These are phyloP conservation scores for Zopfochytrium polystomum DNA, from an alignment of 371 early-diverging fungal species.

Conservation along the genomic window DNA sequence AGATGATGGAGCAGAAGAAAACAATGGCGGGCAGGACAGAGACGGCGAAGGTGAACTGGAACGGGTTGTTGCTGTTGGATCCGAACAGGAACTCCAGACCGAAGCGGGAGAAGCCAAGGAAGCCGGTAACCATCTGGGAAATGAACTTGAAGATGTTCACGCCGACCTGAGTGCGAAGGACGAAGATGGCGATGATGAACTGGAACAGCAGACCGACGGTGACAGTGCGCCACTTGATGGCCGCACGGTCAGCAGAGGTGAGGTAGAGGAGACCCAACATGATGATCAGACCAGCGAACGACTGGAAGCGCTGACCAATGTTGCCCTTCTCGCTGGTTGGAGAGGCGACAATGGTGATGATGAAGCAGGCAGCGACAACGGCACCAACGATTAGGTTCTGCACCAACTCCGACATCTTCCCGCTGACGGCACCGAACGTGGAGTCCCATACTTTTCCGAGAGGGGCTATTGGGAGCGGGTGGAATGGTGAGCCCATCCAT, in stretches of 20 bases:
- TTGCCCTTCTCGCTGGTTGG: slow-evolving; percentile 55
- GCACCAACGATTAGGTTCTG: slow-evolving; percentile 1
- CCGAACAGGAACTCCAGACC: slow-evolving; percentile 74
- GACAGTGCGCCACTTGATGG: slow-evolving; percentile 76
- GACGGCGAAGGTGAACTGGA: slow-evolving; percentile 54
- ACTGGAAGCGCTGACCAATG: slow-evolving; percentile 69
- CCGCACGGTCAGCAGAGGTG: slow-evolving; percentile 61
- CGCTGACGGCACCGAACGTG: slow-evolving; percentile 16
- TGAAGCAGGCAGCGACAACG: slow-evolving; percentile 59
- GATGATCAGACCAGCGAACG: slow-evolving; percentile 68
- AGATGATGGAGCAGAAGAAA: slow-evolving; percentile 84
- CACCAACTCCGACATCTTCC: slow-evolving; percentile 5
- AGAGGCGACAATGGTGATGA: slow-evolving; percentile 42
- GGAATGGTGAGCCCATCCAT: too few relatives aligned
- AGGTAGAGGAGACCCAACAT: slow-evolving; percentile 53
- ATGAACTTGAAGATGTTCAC: slow-evolving; percentile 73
- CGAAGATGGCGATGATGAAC: slow-evolving; percentile 76
- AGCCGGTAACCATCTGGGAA: slow-evolving; percentile 59
- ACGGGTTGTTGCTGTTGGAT: slow-evolving; percentile 13
- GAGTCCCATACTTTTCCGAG: slow-evolving; percentile 35
- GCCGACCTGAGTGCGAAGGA: slow-evolving; percentile 74
- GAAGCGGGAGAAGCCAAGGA: slow-evolving; percentile 63
- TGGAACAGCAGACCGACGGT: slow-evolving; percentile 71
- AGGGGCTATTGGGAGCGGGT: slow-evolving; percentile 25
- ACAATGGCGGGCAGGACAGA: slow-evolving; percentile 79